Base-by-base conservation (phyloP, 169 alveolate genomes). In the Plasmodium billcollinsi region DNA sequence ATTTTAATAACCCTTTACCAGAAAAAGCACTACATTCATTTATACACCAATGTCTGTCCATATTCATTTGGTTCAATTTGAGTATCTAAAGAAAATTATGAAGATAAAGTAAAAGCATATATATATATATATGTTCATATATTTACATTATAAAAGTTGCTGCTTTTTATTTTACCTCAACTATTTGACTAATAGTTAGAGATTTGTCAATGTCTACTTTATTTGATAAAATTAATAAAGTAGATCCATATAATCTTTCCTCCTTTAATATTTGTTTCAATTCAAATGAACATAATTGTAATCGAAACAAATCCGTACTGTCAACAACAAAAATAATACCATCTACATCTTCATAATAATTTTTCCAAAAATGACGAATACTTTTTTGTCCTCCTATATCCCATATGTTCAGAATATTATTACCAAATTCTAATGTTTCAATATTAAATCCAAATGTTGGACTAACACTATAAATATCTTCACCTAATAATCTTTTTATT, bases 331-430 rank as follows among this genome's bases (percentile, higher is more conserved):
- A 98, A 47, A 99, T 97, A 29, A 99, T 95, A 24, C 99, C 99
- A 94, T 99, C 99, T 18, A 99, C 98, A 74, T 97, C 94, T 93
- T 99, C 99, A 93, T 98, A 99, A 96, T 99, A 99, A 93, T 99
- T 98, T 90, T 99, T 94, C 99, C 99, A 99, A 78, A 97, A 98
- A 45, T 99, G 96, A 73, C 99, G 93, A 66, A 99, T 98, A 18
- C 99, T 95, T 66, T 97, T 96, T 94, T 99, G 99, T 18, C 99
- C 99, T n/a, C 99, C 99, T 15, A 99, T 98, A 93, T 99, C 99
- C 99, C 99, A 99, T 67, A 97, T 93, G 94, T 98, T 98, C 21
- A 98, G 91, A 62, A 83, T 62, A 70, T 89, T 91, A 91, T 91
- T 92, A 70, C 97, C 88, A 78, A 95, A 96, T 74, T 96, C 93